Base-by-base conservation (phyloP, 2,329 filamentous ascomycete genomes). In the Nannizziopsis barbatae region DNA sequence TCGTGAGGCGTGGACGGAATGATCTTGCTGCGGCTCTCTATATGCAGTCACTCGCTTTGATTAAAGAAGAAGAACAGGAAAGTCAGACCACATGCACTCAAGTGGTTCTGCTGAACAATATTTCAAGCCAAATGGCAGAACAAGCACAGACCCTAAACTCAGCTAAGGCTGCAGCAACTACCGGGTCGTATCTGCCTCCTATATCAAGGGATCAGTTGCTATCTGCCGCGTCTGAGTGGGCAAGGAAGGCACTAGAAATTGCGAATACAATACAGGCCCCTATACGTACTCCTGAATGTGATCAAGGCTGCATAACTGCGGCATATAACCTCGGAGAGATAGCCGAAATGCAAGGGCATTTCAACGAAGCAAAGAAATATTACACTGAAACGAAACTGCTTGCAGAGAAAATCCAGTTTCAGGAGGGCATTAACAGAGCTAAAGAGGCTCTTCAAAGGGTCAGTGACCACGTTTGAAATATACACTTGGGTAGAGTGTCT, bases 241-340 rank as follows among this genome's bases (percentile, higher is more conserved):
- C 86, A 5, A 69, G 76, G 45, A 90, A 90, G 60, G 84, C 88
- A 2, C 69, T 89, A 31, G 71, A 74, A 17, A 76, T 87, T 49
- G 79, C 82, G 1, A 72, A 72, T 6, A 75, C 77, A 22, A 81
- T 93, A 37, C 67, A 74, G 48, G 77, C 81, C 3, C 77, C 84
- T 0, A 70, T 79, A 2, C 74, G 86, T 36, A 85, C 80, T 2
- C 74, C 81, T 43, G 86, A 94, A 60, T 95, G 90, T 60, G 87
- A 94, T 62, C 66, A 83, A 49, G 86, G 83, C 1, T 95, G 89
- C 60, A 84, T 83, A 2, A 84, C 83, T 5, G 84, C 89, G 6
- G 80, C 85, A n/a, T 84, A 86, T 64, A 94, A 93, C 61, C 76
- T 95, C 46, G 90, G 81, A 18, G 85, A 93, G 58, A 82, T 95